Conservation (phyloP, 2,329 filamentous ascomycete genomes). For the Aspergillus sp. region DNA sequence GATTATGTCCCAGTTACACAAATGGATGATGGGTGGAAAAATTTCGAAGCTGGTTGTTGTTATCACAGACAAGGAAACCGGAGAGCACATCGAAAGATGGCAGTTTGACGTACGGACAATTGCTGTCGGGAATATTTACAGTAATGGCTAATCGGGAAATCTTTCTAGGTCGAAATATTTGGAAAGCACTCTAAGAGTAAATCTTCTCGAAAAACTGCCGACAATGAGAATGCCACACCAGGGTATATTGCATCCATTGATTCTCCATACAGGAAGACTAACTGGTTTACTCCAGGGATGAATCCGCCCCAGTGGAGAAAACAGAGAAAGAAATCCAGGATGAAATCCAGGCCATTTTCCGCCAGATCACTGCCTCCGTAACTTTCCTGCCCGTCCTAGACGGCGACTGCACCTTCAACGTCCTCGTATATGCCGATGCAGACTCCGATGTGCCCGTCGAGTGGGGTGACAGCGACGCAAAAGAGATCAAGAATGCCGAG, state of each 20-base stretch:
- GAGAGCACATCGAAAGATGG: slow-evolving; percentile 94
- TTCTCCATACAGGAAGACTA: background rate
- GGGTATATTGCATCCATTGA: slow-evolving; percentile 38
- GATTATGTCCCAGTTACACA: slow-evolving; percentile 96
- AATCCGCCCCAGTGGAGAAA: slow-evolving; percentile 57
- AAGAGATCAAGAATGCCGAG: slow-evolving; percentile 91
- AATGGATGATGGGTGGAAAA: slow-evolving; percentile 96
- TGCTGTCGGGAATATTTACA: background rate
- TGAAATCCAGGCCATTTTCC: slow-evolving; percentile 94
- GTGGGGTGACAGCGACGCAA: slow-evolving; percentile 97
- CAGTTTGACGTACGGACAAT: slow-evolving; percentile 74
- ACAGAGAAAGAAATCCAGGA: slow-evolving; percentile 90
- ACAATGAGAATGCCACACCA: slow-evolving; percentile 66
- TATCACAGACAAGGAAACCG: slow-evolving; percentile 94
- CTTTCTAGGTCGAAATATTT: slow-evolving; percentile 52
- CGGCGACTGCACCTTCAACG: slow-evolving; percentile 97
- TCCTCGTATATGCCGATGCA: slow-evolving; percentile 94
- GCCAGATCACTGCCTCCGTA: slow-evolving; percentile 95
- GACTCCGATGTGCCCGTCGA: slow-evolving; percentile 95
- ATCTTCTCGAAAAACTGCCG: slow-evolving; percentile 45
- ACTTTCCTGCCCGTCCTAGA: slow-evolving; percentile 93
- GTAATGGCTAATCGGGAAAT: slow-evolving; percentile 5
- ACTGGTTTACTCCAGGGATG: slow-evolving; percentile 20
- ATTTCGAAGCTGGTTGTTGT: slow-evolving; percentile 97
- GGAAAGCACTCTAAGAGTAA: slow-evolving; percentile 47